Percentiles rank a stretch among this genome's conserved stretches.
phyloP scores from a whole-genome alignment of 305 asterid genomes.

The Rubia balearica region DNA sequence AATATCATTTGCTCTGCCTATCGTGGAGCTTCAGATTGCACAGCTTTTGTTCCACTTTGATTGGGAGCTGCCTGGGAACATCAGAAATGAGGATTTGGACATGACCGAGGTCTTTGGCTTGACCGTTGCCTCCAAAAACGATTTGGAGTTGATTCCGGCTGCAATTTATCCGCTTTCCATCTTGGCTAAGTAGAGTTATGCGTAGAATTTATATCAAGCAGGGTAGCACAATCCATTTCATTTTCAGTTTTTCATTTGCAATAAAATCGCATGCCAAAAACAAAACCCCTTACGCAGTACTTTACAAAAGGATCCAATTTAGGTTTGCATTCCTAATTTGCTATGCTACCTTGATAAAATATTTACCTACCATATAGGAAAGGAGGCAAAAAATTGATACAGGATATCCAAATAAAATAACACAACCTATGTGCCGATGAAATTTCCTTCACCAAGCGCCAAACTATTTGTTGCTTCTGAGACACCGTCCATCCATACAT shows the following conservation, averaged over 20 bases:
- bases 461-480: too few relatives aligned
- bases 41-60: conserved; percentile 9
- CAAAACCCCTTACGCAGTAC: too few relatives aligned
- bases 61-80: conserved; percentile 8
- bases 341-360: too few relatives aligned
- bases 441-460: background rate
- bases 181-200: background rate
- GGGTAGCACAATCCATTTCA: background rate
- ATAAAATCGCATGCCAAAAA: background rate
- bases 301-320: too few relatives aligned
- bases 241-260: background rate
- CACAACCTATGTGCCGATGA: too few relatives aligned
- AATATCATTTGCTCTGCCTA: conserved; percentile 4
- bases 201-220: background rate
- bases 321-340: too few relatives aligned
- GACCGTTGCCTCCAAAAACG: conserved; percentile 2
- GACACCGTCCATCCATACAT: too few relatives aligned
- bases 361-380: too few relatives aligned
- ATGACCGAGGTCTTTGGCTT: conserved; percentile 4
- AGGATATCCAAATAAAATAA: too few relatives aligned
- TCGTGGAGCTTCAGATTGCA: background rate
- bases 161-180: background rate
- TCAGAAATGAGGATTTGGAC: conserved; percentile 3
- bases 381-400: too few relatives aligned
- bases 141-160: background rate